A percentile compares a stretch with the other conserved stretches of the same genome.
phyloP scores from a whole-genome alignment of 768 basidiomycete species.

The Hortiboletus flavorubellus region DNA sequence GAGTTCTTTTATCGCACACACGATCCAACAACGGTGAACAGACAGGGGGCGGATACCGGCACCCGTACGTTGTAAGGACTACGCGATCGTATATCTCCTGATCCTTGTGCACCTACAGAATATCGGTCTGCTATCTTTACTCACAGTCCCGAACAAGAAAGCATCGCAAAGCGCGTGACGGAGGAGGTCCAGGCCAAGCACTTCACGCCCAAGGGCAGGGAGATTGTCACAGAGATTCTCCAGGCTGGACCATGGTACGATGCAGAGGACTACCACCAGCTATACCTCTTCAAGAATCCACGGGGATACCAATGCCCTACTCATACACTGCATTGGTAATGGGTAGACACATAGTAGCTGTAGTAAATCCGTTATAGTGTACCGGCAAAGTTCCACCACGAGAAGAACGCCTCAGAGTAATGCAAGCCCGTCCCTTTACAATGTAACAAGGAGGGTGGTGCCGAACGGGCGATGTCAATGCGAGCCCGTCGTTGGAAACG shows the following conservation, averaged over 20 bases:
- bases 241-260: conserved; percentile 75
- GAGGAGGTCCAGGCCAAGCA: conserved; percentile 81
- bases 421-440: conserved; percentile 54
- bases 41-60: conserved; percentile 75
- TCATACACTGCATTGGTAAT: conserved; percentile 78
- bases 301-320: conserved; percentile 90
- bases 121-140: conserved; percentile 94
- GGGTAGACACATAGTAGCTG: too few species aligned
- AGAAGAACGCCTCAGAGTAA: conserved; percentile 49
- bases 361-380: neutral
- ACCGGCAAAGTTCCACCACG: conserved; percentile 4
- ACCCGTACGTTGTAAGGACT: conserved; percentile 53
- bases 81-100: neutral
- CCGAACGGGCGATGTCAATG: conserved; percentile 66
- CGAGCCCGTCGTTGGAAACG: conserved; percentile 34
- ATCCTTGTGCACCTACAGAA: conserved; percentile 42
- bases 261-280: conserved; percentile 81
- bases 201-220: conserved; percentile 66
- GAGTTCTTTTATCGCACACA: conserved; percentile 96
- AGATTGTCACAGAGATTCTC: conserved; percentile 76
- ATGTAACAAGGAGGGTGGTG: conserved; percentile 57
- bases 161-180: conserved; percentile 72
- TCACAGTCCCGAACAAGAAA: conserved; percentile 65
- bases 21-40: conserved; percentile 82
- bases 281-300: conserved; percentile 79